These are phyloP conservation scores for Chlorella vulgaris DNA, from an alignment of 139 green algal genomes.

Conservation along the genomic window DNA sequence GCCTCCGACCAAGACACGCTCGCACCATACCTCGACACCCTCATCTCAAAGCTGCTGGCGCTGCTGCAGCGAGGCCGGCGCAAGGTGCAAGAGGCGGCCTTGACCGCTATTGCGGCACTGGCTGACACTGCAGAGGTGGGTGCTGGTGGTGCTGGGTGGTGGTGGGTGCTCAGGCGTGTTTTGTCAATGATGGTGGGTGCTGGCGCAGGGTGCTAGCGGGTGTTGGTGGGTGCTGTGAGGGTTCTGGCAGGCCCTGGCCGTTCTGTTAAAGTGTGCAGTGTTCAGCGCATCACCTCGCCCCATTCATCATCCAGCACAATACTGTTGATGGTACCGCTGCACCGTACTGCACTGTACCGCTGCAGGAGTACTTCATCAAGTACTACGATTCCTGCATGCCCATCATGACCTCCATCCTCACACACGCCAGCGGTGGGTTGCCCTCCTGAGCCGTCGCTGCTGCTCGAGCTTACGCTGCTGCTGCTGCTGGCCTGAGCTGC, in stretches of 20 bases:
- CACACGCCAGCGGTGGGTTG: constrained; percentile 38
- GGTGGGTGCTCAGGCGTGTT: neutral
- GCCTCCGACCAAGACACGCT: constrained; percentile 70
- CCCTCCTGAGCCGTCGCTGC: too few relatives aligned
- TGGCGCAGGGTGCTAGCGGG: too few relatives aligned
- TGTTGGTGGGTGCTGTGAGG: neutral
- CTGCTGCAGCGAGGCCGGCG: constrained; percentile 84
- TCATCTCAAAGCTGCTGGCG: constrained; percentile 87
- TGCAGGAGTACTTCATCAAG: constrained; percentile 84
- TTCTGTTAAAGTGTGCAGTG: neutral
- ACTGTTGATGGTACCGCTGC: neutral
- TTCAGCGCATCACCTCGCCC: neutral
- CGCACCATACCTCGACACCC: constrained; percentile 89
- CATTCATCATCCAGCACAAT: neutral
- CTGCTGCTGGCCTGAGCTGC: neutral
- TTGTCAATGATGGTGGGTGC: neutral
- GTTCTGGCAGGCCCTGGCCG: neutral
- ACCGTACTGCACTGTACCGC: neutral
- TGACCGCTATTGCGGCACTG: constrained; percentile 93
- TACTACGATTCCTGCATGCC: constrained; percentile 79
- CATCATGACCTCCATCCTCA: constrained; percentile 88
- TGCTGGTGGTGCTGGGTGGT: neutral
- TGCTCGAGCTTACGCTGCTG: neutral
- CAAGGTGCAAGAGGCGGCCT: constrained; percentile 90
- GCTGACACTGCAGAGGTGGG: constrained; percentile 86